A percentile compares a stretch with the other conserved stretches of the same genome.
Conservation (phyloP, 805 yeast species). For the Brettanomyces anomalus region DNA sequence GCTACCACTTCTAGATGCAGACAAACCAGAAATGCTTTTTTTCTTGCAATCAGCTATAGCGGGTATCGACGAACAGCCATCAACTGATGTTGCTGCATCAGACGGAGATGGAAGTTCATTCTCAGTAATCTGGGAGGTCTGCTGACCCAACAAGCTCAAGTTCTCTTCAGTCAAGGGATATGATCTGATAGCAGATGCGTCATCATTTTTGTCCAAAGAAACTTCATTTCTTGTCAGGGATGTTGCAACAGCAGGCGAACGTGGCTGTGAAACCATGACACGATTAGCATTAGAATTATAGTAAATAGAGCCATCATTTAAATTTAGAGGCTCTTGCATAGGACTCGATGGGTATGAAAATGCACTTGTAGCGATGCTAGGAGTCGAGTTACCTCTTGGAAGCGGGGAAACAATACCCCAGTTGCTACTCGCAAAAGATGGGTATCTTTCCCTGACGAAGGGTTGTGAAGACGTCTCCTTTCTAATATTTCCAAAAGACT, state of each 20-base stretch:
- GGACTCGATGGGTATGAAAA: conserved; percentile 1
- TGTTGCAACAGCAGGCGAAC: neutral
- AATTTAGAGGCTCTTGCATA: neutral
- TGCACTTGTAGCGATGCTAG: neutral
- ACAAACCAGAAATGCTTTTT: neutral
- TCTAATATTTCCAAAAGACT: neutral
- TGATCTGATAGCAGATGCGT: neutral
- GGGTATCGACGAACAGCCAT: neutral
- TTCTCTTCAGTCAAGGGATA: conserved; percentile 29
- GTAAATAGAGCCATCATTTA: neutral
- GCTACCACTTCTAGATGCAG: neutral
- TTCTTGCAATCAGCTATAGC: neutral
- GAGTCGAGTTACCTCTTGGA: neutral
- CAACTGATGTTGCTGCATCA: conserved; percentile 2
- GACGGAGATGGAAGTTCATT: neutral
- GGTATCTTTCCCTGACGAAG: neutral
- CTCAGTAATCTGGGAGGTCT: neutral
- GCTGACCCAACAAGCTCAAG: conserved; percentile 19
- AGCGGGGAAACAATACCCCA: neutral
- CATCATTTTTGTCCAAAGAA: neutral
- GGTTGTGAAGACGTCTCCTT: neutral
- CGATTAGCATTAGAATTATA: neutral
- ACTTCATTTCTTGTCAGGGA: neutral
- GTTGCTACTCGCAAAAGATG: neutral
- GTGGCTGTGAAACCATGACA: neutral